Evolutionary conservation across 1,139 yeast species (phyloP), one percentile per base, ranked within the genome.

Genomic region (Geotrichum carabidarum): DNA sequence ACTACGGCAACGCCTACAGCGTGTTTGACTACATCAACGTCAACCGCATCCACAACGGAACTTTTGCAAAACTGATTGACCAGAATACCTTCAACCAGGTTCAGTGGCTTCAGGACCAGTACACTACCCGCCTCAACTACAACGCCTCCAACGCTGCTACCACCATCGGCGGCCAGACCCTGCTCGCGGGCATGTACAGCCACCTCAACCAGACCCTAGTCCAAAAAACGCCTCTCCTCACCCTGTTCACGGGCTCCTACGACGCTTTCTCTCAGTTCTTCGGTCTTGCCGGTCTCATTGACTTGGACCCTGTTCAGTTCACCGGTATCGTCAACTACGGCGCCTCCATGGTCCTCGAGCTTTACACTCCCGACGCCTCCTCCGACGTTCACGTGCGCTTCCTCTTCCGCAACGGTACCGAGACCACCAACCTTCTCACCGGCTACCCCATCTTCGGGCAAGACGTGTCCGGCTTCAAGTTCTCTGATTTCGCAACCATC

Each of bases 291-390:
- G 70, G 69, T 35, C 59, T 75, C 54, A 64, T 68, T 59, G 50
- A 60, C 37, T 62, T 62, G 22, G 68, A 63, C 35, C 64, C 71
- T 55, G 52, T 36, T 18, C 40, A 43, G 30, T 76, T 75, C 63
- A 71, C 74, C 22, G 77, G 77, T 18, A 67, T 75, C 68, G 76
- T 78, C 57, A 69, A 71, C 51, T 76, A 75, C 59, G 78, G 77
- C 37, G 62, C 76, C 22, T 66, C 74, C 4, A 64, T 69, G 47
- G 77, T 74, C 8, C 74, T 73, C 63, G 79, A 76, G 55, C 62
- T 76, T 35, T 63, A 74, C 53, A 59, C 64, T 45, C 22, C 32
- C 8, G 50, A 51, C 51, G 55, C 59, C 42, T 61, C 64, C 54
- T 58, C 60, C 55, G 64, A 63, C 32, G 55, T 60, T n/a, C 71